phyloP scores from a whole-genome alignment of 1,284 basidiomycete species.

The Phylloboletellus chloephorus region DNA sequence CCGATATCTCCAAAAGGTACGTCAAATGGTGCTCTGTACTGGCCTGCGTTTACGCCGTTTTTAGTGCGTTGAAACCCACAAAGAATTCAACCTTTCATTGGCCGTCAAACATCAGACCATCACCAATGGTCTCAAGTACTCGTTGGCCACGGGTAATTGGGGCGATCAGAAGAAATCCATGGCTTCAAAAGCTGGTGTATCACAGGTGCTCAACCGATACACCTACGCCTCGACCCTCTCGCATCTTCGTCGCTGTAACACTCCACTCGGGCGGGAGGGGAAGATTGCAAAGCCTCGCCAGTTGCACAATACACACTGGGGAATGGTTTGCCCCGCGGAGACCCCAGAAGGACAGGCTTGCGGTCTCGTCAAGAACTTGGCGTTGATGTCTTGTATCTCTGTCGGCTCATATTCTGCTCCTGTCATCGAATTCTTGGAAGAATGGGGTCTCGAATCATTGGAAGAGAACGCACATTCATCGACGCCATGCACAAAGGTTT shows the following conservation, averaged over 20 bases:
- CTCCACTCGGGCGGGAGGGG: conserved; percentile 95
- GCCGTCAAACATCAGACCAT: conserved; percentile 97
- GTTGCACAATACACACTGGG: conserved; percentile 99
- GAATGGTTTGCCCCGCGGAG: conserved; percentile 99
- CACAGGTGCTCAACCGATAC: conserved; percentile 97
- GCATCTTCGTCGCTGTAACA: conserved; percentile 96
- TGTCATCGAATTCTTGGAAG: conserved; percentile 97
- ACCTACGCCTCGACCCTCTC: conserved; percentile 98
- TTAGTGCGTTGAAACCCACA: conserved; percentile 94
- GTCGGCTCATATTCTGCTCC: conserved; percentile 95
- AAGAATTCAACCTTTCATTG: conserved; percentile 88
- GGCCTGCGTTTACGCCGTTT: conserved; percentile 4
- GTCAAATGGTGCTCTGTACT: conserved; percentile 12
- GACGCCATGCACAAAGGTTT: conserved; percentile 89
- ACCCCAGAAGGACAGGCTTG: conserved; percentile 99
- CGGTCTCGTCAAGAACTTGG: conserved; percentile 97
- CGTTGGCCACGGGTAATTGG: conserved; percentile 98
- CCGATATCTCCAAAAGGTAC: conserved; percentile 91
- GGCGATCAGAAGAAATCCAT: conserved; percentile 98
- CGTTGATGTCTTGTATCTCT: conserved; percentile 97
- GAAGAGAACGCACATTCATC: conserved; percentile 86
- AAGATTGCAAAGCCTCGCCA: conserved; percentile 99
- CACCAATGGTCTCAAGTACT: conserved; percentile 97
- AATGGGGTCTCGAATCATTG: conserved; percentile 93
- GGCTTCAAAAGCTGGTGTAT: conserved; percentile 97